Evolutionary conservation across 345 rosid species (phyloP).

Genomic region (Heritiera fomes): DNA sequence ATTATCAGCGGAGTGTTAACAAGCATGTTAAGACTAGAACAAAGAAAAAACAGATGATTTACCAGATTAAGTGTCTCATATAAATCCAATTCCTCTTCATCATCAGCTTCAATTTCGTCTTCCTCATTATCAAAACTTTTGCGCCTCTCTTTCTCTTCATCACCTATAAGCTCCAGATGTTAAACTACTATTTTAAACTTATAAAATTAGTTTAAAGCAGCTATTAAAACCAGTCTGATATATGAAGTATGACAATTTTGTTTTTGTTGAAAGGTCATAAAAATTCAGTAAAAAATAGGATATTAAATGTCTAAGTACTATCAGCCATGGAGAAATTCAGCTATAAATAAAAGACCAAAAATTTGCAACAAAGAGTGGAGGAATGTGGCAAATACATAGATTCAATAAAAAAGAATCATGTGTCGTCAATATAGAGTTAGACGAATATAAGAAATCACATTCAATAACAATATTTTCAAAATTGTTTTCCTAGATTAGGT

Average conservation of each 20-base stretch:
- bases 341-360: neutral
- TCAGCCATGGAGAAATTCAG: neutral
- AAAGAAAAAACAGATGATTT: constrained; percentile 17
- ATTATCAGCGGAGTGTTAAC: neutral
- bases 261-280: neutral
- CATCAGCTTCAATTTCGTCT: constrained; percentile 53
- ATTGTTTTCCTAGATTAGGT: neutral
- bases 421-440: neutral
- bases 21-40: constrained; percentile 12
- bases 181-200: constrained; percentile 12
- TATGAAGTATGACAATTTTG: constrained; percentile 1
- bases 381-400: neutral
- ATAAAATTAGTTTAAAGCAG: neutral
- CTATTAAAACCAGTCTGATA: constrained; percentile 7
- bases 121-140: constrained; percentile 42
- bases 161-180: constrained; percentile 32
- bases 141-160: constrained; percentile 41
- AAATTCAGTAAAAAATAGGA: neutral
- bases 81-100: constrained; percentile 67
- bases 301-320: neutral
- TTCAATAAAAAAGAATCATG: neutral
- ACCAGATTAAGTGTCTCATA: constrained; percentile 65
- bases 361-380: neutral
- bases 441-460: constrained; percentile 3
- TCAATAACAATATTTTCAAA: neutral